phyloP scores from a whole-genome alignment of 2,329 filamentous ascomycete genomes.

The Claviceps sp. region DNA sequence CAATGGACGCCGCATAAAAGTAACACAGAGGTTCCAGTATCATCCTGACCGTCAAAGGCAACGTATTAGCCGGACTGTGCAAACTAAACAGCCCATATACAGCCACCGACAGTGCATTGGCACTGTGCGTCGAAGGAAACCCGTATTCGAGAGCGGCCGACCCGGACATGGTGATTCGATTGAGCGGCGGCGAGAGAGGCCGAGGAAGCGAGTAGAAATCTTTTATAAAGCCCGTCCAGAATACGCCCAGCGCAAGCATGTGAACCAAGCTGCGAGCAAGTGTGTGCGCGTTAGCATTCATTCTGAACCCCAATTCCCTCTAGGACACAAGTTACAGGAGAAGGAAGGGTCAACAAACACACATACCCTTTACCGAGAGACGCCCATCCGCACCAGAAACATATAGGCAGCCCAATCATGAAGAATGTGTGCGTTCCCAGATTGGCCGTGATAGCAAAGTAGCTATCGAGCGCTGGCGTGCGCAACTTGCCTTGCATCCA shows the following conservation, averaged over 20 bases:
- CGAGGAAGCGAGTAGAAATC: constrained; percentile 86
- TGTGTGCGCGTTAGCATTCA: background rate
- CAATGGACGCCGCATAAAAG: constrained; percentile 78
- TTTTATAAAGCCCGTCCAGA: constrained; percentile 86
- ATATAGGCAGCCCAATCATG: constrained; percentile 85
- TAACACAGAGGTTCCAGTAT: constrained; percentile 58
- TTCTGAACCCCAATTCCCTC: background rate
- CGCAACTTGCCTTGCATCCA: constrained; percentile 69
- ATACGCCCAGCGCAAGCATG: constrained; percentile 65
- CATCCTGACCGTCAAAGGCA: constrained; percentile 44
- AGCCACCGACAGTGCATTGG: constrained; percentile 90
- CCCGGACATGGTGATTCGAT: constrained; percentile 94
- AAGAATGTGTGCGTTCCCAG: constrained; percentile 97
- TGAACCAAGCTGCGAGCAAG: constrained; percentile 44
- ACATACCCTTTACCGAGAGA: constrained; percentile 74
- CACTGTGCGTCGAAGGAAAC: constrained; percentile 92
- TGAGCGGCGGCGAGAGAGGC: constrained; percentile 79
- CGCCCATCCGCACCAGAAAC: constrained; percentile 92
- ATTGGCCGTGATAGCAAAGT: constrained; percentile 94
- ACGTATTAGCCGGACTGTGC: constrained; percentile 47
- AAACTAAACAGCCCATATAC: constrained; percentile 68
- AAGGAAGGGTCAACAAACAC: background rate
- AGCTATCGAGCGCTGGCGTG: constrained; percentile 77
- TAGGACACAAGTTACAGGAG: background rate
- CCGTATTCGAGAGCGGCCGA: constrained; percentile 92